These are phyloP conservation scores for Ramaria rubella DNA, from an alignment of 768 basidiomycete genomes.

Conservation along the genomic window DNA sequence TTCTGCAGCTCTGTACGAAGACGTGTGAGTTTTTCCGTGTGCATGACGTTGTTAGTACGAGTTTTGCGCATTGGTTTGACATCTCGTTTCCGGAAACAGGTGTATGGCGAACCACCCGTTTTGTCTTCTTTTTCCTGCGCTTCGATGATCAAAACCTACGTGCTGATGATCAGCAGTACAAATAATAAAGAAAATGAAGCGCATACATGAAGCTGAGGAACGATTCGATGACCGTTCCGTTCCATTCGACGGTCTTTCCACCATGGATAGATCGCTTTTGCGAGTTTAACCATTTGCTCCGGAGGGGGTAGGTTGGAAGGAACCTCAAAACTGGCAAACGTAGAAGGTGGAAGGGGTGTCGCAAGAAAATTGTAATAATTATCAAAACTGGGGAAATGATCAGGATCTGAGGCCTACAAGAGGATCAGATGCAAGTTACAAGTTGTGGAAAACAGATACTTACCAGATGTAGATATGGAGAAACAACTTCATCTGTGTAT, in stretches of 20 bases:
- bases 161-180: not conserved
- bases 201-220: slow-evolving; percentile 81
- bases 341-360: slow-evolving; percentile 46
- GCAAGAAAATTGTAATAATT: slow-evolving; percentile 69
- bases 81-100: slow-evolving; percentile 94
- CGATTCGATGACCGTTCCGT: slow-evolving; percentile 76
- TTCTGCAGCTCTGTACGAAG: slow-evolving; percentile 69
- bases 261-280: slow-evolving; percentile 73
- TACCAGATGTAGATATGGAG: slow-evolving; percentile 86
- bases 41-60: slow-evolving; percentile 81
- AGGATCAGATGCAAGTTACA: slow-evolving; percentile 4
- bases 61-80: slow-evolving; percentile 93
- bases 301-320: slow-evolving; percentile 68
- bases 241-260: slow-evolving; percentile 84
- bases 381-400: slow-evolving; percentile 65
- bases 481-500: slow-evolving; percentile 72
- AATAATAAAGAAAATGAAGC: not conserved
- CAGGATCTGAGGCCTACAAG: slow-evolving; percentile 38
- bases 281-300: slow-evolving; percentile 55
- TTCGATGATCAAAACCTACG: slow-evolving; percentile 37
- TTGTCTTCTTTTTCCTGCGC: slow-evolving; percentile 79
- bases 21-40: slow-evolving; percentile 81
- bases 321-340: slow-evolving; percentile 61
- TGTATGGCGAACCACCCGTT: slow-evolving; percentile 74
- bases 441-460: slow-evolving; percentile 26